A percentile compares a stretch with the other conserved stretches of the same genome.
Evolutionary conservation across 2,329 filamentous ascomycete genomes (phyloP).

Genomic region (Cladobotryum protrusum): DNA sequence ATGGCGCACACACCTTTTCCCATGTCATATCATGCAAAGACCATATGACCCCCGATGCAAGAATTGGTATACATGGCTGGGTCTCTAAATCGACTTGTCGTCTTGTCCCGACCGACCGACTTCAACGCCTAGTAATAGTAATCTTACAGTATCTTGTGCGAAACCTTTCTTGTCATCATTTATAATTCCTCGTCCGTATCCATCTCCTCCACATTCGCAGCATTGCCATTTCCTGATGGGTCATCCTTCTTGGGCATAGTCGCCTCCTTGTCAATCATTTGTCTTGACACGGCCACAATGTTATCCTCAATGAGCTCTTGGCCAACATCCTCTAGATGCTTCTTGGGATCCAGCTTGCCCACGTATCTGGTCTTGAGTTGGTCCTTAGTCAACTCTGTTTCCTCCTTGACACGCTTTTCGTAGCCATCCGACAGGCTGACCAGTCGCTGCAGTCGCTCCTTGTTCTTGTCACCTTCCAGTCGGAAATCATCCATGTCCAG

Average conservation of each 20-base stretch:
- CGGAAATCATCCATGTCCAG: conserved; percentile 95
- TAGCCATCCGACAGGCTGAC: conserved; percentile 91
- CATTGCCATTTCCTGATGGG: conserved; percentile 39
- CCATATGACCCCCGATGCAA: not conserved
- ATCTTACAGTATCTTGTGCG: conserved; percentile 23
- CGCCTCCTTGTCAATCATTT: conserved; percentile 99
- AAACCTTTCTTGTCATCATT: conserved; percentile 10
- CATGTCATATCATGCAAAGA: not conserved
- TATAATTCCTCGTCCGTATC: conserved; percentile 21
- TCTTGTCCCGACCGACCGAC: conserved; percentile 22
- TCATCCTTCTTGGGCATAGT: conserved; percentile 72
- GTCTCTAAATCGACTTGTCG: conserved; percentile 20
- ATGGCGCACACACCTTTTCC: too few relatives aligned
- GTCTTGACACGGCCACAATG: conserved; percentile 93
- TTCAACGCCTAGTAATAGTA: conserved; percentile 28
- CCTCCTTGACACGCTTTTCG: conserved; percentile 97
- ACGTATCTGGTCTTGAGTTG: conserved; percentile 98
- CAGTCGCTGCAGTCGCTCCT: conserved; percentile 79
- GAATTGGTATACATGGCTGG: conserved; percentile 10
- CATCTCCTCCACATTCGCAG: conserved; percentile 55
- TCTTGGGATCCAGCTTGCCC: conserved; percentile 98
- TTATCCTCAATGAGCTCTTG: conserved; percentile 98
- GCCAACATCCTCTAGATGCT: conserved; percentile 94
- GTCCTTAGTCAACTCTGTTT: conserved; percentile 93
- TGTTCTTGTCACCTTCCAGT: conserved; percentile 75